These are phyloP conservation scores for Kwoniella shandongensis DNA, from an alignment of 768 basidiomycete genomes.

Conservation along the genomic window DNA sequence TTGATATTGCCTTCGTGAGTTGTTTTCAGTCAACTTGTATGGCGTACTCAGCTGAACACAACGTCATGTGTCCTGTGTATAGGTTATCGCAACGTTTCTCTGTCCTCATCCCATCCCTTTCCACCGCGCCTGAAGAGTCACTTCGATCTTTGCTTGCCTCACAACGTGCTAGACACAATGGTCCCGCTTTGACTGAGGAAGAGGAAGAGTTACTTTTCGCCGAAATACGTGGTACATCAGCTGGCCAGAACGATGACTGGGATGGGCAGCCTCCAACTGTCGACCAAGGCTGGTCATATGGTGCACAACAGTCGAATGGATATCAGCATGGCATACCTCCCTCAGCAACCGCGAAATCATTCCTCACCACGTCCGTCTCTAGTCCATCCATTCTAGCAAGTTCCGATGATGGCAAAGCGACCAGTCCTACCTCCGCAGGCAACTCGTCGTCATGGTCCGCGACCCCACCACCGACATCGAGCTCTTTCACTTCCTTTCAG, in stretches of 20 bases:
- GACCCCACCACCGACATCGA: slow-evolving; percentile 38
- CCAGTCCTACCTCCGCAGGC: background rate
- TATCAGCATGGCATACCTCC: background rate
- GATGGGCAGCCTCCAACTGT: slow-evolving; percentile 30
- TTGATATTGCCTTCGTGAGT: slow-evolving; percentile 47
- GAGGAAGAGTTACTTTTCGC: slow-evolving; percentile 48
- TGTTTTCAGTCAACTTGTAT: background rate
- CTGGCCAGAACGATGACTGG: slow-evolving; percentile 23
- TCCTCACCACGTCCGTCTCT: slow-evolving; percentile 20
- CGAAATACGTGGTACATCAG: slow-evolving; percentile 29
- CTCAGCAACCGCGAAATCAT: background rate
- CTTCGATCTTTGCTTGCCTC: slow-evolving; percentile 37
- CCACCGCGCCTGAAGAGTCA: slow-evolving; percentile 33
- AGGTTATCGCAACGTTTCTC: slow-evolving; percentile 46
- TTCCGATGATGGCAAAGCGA: background rate
- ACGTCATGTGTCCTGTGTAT: background rate
- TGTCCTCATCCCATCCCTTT: slow-evolving; percentile 40
- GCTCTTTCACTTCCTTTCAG: slow-evolving; percentile 37
- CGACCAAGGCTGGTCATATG: slow-evolving; percentile 3
- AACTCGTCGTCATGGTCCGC: slow-evolving; percentile 1
- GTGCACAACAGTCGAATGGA: background rate
- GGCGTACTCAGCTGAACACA: too few relatives aligned
- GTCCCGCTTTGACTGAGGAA: slow-evolving; percentile 37
- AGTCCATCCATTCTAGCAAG: slow-evolving; percentile 17
- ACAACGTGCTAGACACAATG: slow-evolving; percentile 33